Evolutionary conservation across 228 moss, liverwort and hornwort genomes (phyloP).

Genomic region (Sphagnum magellanicum): DNA sequence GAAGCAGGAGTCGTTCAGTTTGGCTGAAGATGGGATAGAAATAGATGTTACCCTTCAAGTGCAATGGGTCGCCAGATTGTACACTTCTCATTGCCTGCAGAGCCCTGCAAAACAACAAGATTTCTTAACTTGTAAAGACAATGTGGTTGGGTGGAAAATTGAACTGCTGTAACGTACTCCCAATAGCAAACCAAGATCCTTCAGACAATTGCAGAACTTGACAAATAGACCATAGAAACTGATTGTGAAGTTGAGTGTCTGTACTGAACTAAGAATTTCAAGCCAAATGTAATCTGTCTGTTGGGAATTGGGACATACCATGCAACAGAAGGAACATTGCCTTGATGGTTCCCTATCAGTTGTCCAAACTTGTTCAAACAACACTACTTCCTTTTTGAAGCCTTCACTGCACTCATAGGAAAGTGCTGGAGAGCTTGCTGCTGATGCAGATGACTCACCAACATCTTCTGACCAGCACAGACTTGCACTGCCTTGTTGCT

Average conservation of each 20-base stretch:
- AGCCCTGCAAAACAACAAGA: background rate
- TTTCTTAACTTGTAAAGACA: too few relatives aligned
- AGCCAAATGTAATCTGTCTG: background rate
- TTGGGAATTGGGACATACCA: background rate
- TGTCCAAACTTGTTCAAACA: constrained; percentile 42
- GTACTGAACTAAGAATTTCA: background rate
- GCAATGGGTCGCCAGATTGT: constrained; percentile 43
- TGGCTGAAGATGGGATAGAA: background rate
- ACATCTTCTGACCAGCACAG: background rate
- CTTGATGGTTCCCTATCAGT: constrained; percentile 30
- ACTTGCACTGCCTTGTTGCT: background rate
- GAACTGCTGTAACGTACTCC: too few relatives aligned
- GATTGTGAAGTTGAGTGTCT: too few relatives aligned
- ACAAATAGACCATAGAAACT: too few relatives aligned
- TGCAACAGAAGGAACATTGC: constrained; percentile 8
- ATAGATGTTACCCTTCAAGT: constrained; percentile 20
- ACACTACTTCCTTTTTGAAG: constrained; percentile 31
- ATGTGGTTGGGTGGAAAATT: too few relatives aligned
- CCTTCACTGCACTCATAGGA: background rate
- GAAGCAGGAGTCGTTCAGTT: background rate
- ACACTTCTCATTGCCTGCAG: constrained; percentile 8
- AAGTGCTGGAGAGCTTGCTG: background rate
- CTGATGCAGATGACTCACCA: background rate
- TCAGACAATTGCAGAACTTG: too few relatives aligned
- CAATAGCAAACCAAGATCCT: too few relatives aligned